Evolutionary conservation across 345 rosid species (phyloP), one percentile per base, ranked within the genome.

Genomic region (Crucihimalaya himalaica): DNA sequence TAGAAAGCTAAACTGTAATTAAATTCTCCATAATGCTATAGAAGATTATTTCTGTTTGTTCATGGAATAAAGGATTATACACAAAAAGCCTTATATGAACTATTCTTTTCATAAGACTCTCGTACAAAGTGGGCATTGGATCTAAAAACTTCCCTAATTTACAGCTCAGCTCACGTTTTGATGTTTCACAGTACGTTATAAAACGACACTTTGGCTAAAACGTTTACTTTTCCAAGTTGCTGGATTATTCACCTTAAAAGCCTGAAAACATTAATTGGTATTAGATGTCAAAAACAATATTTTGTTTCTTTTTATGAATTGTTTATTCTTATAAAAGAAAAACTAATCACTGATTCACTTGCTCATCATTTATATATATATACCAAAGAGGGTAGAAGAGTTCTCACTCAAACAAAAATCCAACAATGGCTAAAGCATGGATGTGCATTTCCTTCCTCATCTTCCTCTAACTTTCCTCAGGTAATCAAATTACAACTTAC

Each of bases 351-450:
- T 59, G 20, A 57, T 46, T 16, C 42, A 56, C 53, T 57, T 57
- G 66, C 47, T 39, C 60, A 37, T 16, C 55, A 16, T 50, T 67
- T 75, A 58, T 67, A 59, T 48, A 37, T 29, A 50, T 47, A 31
- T n/a, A 51, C 40, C 64, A 51, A 67, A 27, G 37, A 76, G n/a
- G 16, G 51, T 43, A 6, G 12, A 63, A 37, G 66, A 63, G 35
- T 46, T 46, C 21, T 46, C 53, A 70, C 66, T 53, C 51, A 69
- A 48, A 62, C 29, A 16, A 62, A 43, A 75, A 23, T 23, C 32
- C 27, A 63, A 70, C 45, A 76, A 70, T 76, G 80, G 66, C 71
- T 70, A 77, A 64, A 28, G 45, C 76, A 55, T 70, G 71, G 76
- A 70, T 77, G 21, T 70, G 66, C 23, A 42, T 69, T 70, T 63